phyloP scores from a whole-genome alignment of 192 early-diverging fungal species.

The Backusella sp. region DNA sequence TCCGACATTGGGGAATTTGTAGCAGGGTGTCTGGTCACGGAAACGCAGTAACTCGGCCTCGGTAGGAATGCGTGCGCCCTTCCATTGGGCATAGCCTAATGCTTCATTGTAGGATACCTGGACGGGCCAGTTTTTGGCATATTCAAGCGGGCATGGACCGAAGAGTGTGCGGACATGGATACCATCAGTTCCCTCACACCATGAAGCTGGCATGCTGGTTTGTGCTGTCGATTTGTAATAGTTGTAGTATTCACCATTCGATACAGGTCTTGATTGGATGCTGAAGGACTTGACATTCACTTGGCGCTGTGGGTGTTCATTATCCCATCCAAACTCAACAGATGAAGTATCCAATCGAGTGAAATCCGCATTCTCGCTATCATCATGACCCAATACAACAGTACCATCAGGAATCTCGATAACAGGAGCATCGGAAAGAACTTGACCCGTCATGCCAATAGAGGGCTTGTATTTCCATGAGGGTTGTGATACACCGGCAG shows the following conservation, averaged over 20 bases:
- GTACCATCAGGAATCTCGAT: conserved; percentile 2
- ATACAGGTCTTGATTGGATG: conserved; percentile 79
- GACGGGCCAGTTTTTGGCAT: conserved; percentile 69
- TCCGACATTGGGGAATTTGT: conserved; percentile 62
- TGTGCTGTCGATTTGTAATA: conserved; percentile 45
- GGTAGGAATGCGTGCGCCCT: conserved; percentile 67
- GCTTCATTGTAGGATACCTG: conserved; percentile 69
- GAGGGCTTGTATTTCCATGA: conserved; percentile 1
- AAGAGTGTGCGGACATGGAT: conserved; percentile 65
- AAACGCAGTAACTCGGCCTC: conserved; percentile 67
- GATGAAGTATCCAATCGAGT: conserved; percentile 13
- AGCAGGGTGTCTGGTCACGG: conserved; percentile 30
- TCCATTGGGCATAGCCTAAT: conserved; percentile 58
- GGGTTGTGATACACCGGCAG: conserved; percentile 42
- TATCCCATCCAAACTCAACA: conserved; percentile 84
- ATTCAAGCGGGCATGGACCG: conserved; percentile 56
- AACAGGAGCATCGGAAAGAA: neutral
- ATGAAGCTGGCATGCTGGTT: conserved; percentile 49
- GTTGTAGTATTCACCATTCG: conserved; percentile 69
- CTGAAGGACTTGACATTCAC: conserved; percentile 44
- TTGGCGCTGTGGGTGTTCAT: conserved; percentile 63
- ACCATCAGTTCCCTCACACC: conserved; percentile 36
- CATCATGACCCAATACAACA: conserved; percentile 61
- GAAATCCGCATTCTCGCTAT: conserved; percentile 52
- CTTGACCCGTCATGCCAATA: neutral